Evolutionary conservation across 768 basidiomycete genomes (phyloP).

Genomic region (Boletus tylopilopsis): DNA sequence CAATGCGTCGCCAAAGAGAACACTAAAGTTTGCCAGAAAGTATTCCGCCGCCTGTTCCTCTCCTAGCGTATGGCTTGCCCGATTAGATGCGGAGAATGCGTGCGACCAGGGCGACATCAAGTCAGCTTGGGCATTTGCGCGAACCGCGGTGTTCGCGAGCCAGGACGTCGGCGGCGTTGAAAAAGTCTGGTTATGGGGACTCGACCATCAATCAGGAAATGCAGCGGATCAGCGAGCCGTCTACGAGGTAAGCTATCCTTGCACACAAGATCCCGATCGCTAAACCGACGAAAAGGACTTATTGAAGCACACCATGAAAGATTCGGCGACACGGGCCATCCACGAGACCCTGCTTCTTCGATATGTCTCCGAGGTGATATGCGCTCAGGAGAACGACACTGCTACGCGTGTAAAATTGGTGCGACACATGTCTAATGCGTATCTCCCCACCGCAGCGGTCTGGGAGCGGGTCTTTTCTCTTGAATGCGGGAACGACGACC

Average conservation of each 20-base stretch:
- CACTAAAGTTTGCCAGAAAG: constrained; percentile 39
- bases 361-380: constrained; percentile 36
- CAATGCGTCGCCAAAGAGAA: constrained; percentile 29
- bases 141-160: constrained; percentile 30
- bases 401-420: constrained; percentile 27
- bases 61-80: constrained; percentile 49
- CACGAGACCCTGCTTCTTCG: constrained; percentile 47
- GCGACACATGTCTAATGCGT: constrained; percentile 39
- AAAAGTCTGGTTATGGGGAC: constrained; percentile 56
- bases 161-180: constrained; percentile 24
- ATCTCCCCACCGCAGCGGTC: constrained; percentile 41
- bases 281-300: constrained; percentile 33
- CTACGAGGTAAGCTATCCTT: constrained; percentile 33
- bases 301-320: constrained; percentile 45
- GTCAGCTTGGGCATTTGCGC: constrained; percentile 44
- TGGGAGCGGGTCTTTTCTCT: constrained; percentile 43
- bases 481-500: constrained; percentile 18
- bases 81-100: constrained; percentile 43
- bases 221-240: constrained; percentile 17
- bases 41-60: constrained; percentile 42
- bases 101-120: constrained; percentile 24
- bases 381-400: constrained; percentile 16
- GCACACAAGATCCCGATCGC: not conserved
- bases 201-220: constrained; percentile 26
- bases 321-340: constrained; percentile 35